A percentile compares a stretch with the other conserved stretches of the same genome.
Evolutionary conservation across 345 rosid genomes (phyloP).

Genomic region (Atalantia buxifolia): DNA sequence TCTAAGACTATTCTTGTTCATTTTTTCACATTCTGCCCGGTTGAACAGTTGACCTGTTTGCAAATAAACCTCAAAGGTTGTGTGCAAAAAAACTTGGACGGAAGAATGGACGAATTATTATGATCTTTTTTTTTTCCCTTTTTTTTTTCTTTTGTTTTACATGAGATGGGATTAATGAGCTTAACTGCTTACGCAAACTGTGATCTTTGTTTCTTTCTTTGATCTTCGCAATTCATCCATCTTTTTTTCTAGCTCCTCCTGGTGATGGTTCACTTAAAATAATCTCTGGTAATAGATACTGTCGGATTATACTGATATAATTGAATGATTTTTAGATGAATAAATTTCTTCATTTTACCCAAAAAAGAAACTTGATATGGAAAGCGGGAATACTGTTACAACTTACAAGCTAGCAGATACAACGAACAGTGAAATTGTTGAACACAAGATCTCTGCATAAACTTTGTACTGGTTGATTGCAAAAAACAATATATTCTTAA

Average conservation of each 20-base stretch:
- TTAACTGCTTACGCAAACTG: neutral
- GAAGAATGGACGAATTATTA: neutral
- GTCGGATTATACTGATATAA: neutral
- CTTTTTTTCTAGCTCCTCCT: neutral
- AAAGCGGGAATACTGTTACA: neutral
- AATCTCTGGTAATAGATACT: neutral
- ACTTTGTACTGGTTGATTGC: neutral
- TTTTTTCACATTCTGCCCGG: neutral
- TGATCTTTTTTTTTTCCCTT: neutral
- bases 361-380: neutral
- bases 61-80: neutral
- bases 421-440: neutral
- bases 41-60: neutral
- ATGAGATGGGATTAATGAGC: neutral
- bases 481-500: neutral
- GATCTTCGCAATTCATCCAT: too few species aligned
- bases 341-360: neutral
- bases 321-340: neutral
- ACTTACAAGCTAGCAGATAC: neutral
- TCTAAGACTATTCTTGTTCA: slow-evolving; percentile 26
- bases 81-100: neutral
- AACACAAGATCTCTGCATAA: neutral
- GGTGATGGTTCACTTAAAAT: neutral
- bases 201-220: neutral
- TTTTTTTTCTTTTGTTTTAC: neutral